Evolutionary conservation across 2,329 filamentous ascomycete species (phyloP), one percentile per base, ranked within the genome.

Genomic region (Cytospora piceicola): DNA sequence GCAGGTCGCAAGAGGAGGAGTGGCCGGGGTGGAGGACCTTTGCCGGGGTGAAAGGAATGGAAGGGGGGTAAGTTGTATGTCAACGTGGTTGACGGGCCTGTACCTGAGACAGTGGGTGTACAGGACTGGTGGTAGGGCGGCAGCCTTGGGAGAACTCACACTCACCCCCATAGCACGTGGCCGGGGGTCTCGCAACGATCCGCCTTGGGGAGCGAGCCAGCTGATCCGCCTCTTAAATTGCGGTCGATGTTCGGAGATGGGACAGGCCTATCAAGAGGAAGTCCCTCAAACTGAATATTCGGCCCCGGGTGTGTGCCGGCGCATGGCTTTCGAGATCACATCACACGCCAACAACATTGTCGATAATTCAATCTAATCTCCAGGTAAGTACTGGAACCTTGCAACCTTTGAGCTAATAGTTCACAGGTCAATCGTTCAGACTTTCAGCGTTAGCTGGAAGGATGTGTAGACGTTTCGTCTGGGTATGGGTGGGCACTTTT

Each of bases 241-340:
- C 57, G 57, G 57, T 32, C 57, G 57, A 49, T 29, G 57, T 59
- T 27, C 29, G 39, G 57, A 30, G n/a, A 42, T 24, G 57, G 22
- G 24, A 17, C 30, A 17, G 57, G 57, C 39, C 22, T 59, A 46
- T 24, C 36, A 46, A 59, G 22, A 46, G 42, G 36, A 4, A 49
- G 56, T 51, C 57, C 27, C 29, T 30, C 32, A 59, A 4, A 39
- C 56, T 24, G 39, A 29, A 39, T 15, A n/a, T 17, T 30, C 5
- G n/a, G 24, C 22, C 57, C 34, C 30, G 57, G 57, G 57, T 59
- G 57, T 59, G 57, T 59, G 57, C 57, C 57, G 57, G 57, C 39
- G 29, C 24, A 51, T 42, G 39, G 36, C 24, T 30, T 24, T 51
- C 15, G 24, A 29, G 27, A 20, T 34, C 30, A 58, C 32, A 39